Base-by-base conservation (phyloP, 2,329 filamentous ascomycete species). In the Emmonsiellopsis sp. region DNA sequence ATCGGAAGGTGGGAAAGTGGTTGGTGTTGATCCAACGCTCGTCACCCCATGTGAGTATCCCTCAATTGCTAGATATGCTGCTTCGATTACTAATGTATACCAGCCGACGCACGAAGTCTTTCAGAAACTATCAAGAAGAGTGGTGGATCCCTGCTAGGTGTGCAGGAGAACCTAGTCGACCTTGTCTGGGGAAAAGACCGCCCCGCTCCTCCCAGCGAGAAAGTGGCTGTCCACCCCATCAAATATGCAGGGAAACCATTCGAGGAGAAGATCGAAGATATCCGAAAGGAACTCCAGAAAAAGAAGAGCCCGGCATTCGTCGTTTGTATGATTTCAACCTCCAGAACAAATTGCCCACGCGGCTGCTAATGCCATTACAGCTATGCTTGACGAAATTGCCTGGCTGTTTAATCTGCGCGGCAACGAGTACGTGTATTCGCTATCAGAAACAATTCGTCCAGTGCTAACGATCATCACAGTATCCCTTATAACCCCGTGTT, bases 351-450 rank as follows among this genome's bases (percentile, higher is more conserved):
- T 51, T 42, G 7, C 35, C 7, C 13, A 20, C 51, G 7, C 32
- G 10, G 16, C 41, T 34, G 6, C 50, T 57, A 37, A 53, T 26
- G n/a, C 8, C 16, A 8, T 35, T 44, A 31, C 50, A 76, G 75
- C 91, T 5, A 91, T 94, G 84, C 81, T 98, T 43, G 93, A 98
- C 64, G 93, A 98, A 71, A 83, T 96, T 62, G 93, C 93, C 9
- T 98, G 93, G 93, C 79, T 98, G n/a, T 96, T 96, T 76, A 98
- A 98, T 71, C 75, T 98, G 48, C 84, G 93, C 61, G 93, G 93
- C 62, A 93, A 80, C 68, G 93, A 97, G 79, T 81, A 72, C 58
- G 77, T 41, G 30, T 31, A 15, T 30, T 31, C 3, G 7, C 32
- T n/a, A 7, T 20, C 16, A 26, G n/a, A 20, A 10, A 11, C 15